phyloP scores from a whole-genome alignment of 2,329 filamentous ascomycete species.

The Mollisia scopiformis region DNA sequence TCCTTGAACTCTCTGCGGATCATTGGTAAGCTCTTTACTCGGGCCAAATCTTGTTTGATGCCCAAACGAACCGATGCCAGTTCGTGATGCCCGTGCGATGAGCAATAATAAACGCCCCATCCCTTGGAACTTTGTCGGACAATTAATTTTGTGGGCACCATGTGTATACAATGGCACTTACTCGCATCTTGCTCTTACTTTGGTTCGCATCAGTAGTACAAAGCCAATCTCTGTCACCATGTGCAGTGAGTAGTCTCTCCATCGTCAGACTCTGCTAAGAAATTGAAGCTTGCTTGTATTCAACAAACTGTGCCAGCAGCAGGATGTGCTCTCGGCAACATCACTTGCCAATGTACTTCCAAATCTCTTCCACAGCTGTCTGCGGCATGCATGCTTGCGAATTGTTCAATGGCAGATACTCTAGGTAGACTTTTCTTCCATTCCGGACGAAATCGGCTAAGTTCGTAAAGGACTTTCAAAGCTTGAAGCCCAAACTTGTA shows the following conservation, averaged over 20 bases:
- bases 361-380: constrained; percentile 1
- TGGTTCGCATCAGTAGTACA: background rate
- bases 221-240: background rate
- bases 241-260: constrained; percentile 1
- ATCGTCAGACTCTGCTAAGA: background rate
- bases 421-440: background rate
- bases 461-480: background rate
- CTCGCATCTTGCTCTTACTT: background rate
- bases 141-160: background rate
- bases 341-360: constrained; percentile 5
- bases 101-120: background rate
- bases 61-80: no score
- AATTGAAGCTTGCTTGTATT: constrained; percentile 2
- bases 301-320: background rate
- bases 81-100: background rate
- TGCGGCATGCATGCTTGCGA: constrained; percentile 1
- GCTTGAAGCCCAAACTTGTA: background rate
- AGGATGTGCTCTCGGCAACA: constrained; percentile 2
- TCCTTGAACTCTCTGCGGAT: no score
- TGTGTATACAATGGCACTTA: background rate
- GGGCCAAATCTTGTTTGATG: no score
- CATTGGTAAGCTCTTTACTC: no score
- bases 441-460: background rate
- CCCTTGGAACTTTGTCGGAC: background rate
- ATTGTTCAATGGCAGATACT: constrained; percentile 7